Base-by-base conservation (phyloP, 768 basidiomycete species). In the Mycena capillaripes region DNA sequence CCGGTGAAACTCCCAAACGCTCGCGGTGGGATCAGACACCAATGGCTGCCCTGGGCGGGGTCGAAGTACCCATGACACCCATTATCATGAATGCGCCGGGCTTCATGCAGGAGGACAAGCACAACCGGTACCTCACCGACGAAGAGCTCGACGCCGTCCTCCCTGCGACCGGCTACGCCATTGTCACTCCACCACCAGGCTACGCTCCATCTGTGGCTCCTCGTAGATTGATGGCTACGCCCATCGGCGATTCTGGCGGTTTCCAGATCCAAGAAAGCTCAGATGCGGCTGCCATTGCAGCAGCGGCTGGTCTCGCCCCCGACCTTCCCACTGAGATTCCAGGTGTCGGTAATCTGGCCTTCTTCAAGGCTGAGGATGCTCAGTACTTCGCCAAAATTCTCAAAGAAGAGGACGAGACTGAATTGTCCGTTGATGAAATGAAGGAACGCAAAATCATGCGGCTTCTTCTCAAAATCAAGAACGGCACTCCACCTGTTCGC, bases 381-480 rank as follows among this genome's bases (percentile, higher is more conserved):
- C 93, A 97, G 80, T 99, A 99, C 83, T 99, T 99, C 75, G 93
- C 96, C 62, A 98, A 98, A 82, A 97, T 98, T 71, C 81, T 96
- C 66, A 96, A 95, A 79, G 95, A 98, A 83, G 97, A 97, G 81
- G 96, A 98, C 77, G 98, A 99, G 83, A 94, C 93, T 2, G 91
- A 94, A 80, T 86, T 98, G 56, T 91, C 94, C 0, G 94, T 99
- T 10, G 98, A 99, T 59, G 98, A 99, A 85, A 94, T 99, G 91
- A 99, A 99, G 85, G 98, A 99, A 85, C 92, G 97, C 79, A 99
- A 99, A 83, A 99, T 99, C 77, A 98, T 99, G 97, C 93, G 98
- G 29, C 85, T 99, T 27, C 86, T 99, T 63, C 89, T 99, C 76
- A 99, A 99, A 84, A 99, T 99, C 84, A 99, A 99, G 88, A 99